Conservation (phyloP, 495 filamentous ascomycete species). For the Margaritispora aquatica region DNA sequence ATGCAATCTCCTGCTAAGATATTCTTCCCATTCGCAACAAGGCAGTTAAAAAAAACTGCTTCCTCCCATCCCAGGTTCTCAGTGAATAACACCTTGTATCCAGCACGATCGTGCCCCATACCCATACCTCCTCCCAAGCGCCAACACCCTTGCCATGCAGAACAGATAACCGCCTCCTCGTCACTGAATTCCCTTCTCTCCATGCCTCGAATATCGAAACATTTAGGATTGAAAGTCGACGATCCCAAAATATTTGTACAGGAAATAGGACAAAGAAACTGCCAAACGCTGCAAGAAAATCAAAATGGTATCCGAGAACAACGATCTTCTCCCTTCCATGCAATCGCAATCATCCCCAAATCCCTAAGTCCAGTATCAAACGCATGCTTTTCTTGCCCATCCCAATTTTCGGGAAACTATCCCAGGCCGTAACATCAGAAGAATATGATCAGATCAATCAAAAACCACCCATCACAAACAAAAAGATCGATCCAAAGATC, state of each 20-base stretch:
- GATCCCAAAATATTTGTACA: background rate
- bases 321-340: background rate
- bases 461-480: background rate
- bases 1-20: too few species aligned
- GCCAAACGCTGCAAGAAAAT: background rate
- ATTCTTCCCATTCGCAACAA: too few species aligned
- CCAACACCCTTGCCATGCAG: background rate
- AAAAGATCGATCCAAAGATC: conserved; percentile 46
- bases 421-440: background rate
- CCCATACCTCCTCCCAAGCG: background rate
- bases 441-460: background rate
- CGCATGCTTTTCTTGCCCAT: background rate
- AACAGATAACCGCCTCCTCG: background rate
- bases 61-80: too few species aligned
- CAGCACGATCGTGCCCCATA: background rate
- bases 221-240: background rate
- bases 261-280: background rate
- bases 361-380: background rate
- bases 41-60: too few species aligned
- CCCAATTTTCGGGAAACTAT: background rate
- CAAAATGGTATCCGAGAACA: background rate
- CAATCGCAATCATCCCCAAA: background rate
- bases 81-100: too few species aligned
- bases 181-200: background rate
- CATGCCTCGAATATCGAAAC: background rate